A percentile compares a stretch with the other conserved stretches of the same genome.
Conservation (phyloP, 169 alveolate species). For the Plasmodium knowlesi region DNA sequence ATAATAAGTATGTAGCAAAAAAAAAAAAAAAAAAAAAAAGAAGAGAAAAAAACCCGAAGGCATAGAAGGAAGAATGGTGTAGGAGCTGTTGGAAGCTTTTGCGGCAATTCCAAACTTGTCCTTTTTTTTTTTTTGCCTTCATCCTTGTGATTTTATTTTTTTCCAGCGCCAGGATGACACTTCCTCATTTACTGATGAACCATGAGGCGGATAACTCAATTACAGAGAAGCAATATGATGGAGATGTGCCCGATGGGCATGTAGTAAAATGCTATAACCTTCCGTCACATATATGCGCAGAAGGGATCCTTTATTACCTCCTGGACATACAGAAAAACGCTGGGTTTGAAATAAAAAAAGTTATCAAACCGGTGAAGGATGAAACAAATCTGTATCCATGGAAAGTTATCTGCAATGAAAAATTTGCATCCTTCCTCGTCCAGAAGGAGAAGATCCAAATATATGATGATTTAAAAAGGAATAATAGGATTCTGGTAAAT, state of each 20-base stretch:
- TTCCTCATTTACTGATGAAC: constrained; percentile 23
- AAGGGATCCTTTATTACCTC: constrained; percentile 29
- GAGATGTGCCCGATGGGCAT: not conserved
- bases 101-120: not conserved
- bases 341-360: constrained; percentile 10
- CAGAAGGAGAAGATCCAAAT: constrained; percentile 14
- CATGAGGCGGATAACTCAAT: not conserved
- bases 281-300: constrained; percentile 14
- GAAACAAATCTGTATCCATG: constrained; percentile 62
- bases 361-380: constrained; percentile 24
- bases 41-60: not conserved
- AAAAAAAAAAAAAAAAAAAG: too few species aligned
- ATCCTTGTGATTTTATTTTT: not conserved
- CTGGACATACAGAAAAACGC: not conserved
- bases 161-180: constrained; percentile 10
- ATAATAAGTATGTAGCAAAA: not conserved
- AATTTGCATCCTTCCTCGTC: constrained; percentile 30
- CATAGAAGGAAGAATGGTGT: not conserved
- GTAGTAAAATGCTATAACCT: constrained; percentile 60
- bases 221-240: not conserved
- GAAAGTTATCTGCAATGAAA: constrained; percentile 67
- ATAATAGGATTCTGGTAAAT: constrained; percentile 19
- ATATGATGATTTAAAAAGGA: constrained; percentile 14
- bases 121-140: not conserved
- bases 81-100: not conserved